phyloP scores from a whole-genome alignment of 2,329 filamentous ascomycete genomes.

The Nemania sp. region DNA sequence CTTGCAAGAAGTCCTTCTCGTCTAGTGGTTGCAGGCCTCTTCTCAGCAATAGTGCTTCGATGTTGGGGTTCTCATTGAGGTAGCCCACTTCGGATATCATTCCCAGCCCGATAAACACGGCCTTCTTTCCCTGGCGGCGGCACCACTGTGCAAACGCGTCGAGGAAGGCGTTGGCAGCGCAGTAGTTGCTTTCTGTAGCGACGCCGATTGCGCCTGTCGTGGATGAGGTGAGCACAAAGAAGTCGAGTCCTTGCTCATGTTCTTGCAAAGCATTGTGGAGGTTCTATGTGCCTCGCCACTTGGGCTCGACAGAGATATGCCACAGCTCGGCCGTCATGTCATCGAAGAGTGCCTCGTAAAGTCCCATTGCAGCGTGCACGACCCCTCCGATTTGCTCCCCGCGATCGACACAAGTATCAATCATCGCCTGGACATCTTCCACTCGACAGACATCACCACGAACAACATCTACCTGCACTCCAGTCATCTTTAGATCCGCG shows the following conservation, averaged over 20 bases:
- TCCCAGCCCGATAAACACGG: constrained; percentile 30
- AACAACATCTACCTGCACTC: constrained; percentile 8
- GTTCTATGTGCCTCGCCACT: constrained; percentile 25
- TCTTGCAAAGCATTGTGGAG: constrained; percentile 12
- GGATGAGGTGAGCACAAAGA: constrained; percentile 38
- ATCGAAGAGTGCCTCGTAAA: constrained; percentile 31
- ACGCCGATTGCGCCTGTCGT: constrained; percentile 37
- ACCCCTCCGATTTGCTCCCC: constrained; percentile 35
- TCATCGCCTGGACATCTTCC: constrained; percentile 2
- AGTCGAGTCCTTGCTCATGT: constrained; percentile 32
- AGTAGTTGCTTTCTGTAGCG: no score
- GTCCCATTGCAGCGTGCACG: constrained; percentile 41
- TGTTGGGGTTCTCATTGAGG: constrained; percentile 36
- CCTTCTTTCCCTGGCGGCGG: constrained; percentile 30
- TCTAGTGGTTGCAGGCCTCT: constrained; percentile 28
- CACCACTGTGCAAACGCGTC: no score
- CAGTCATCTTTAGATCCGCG: background rate
- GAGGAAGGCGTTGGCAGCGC: no score
- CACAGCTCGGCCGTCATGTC: constrained; percentile 19
- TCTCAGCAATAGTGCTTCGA: constrained; percentile 22
- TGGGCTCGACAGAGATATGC: constrained; percentile 29
- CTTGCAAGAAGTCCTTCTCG: constrained; percentile 31
- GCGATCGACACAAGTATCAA: background rate
- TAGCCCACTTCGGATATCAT: constrained; percentile 43
- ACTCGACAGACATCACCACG: constrained; percentile 16